Evolutionary conservation across 2,329 filamentous ascomycete genomes (phyloP).

Genomic region (Alternaria viburni): DNA sequence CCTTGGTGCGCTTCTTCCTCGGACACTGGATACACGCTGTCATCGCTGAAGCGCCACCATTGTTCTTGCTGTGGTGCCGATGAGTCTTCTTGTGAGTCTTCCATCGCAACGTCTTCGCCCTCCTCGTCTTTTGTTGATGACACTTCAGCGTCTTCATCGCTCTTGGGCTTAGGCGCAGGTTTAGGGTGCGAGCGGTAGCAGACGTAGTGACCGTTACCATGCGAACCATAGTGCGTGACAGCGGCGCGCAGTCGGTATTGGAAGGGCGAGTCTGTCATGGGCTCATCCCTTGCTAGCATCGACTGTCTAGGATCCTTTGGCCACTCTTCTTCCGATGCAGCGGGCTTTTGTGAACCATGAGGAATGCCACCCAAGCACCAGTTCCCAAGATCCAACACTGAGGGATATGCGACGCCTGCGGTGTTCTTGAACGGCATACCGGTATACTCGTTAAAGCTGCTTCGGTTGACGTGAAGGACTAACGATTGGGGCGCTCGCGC

Average conservation of each 20-base stretch:
- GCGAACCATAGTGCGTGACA: conserved; percentile 85
- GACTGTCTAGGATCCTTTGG: conserved; percentile 70
- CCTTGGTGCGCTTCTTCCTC: conserved; percentile 77
- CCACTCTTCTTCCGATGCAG: conserved; percentile 68
- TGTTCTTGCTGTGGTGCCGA: conserved; percentile 46
- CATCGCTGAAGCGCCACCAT: conserved; percentile 94
- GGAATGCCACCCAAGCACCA: conserved; percentile 76
- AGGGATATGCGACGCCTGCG: conserved; percentile 78
- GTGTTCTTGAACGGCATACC: conserved; percentile 84
- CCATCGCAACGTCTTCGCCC: conserved; percentile 21
- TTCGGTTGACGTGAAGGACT: conserved; percentile 88
- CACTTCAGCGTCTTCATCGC: background rate
- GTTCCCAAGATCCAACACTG: conserved; percentile 74
- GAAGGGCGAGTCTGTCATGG: conserved; percentile 44
- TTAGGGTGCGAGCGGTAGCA: conserved; percentile 78
- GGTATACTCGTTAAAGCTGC: conserved; percentile 84
- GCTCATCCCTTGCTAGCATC: conserved; percentile 66
- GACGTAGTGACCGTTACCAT: conserved; percentile 96
- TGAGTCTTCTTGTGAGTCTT: conserved; percentile 14
- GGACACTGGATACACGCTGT: conserved; percentile 76
- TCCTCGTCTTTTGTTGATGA: conserved; percentile 1
- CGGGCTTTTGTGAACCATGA: conserved; percentile 32
- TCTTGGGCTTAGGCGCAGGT: background rate
- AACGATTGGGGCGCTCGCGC: conserved; percentile 81
- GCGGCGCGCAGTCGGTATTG: conserved; percentile 82